Base-by-base conservation (phyloP, 2,329 filamentous ascomycete species). In the Botrytis byssoidea region DNA sequence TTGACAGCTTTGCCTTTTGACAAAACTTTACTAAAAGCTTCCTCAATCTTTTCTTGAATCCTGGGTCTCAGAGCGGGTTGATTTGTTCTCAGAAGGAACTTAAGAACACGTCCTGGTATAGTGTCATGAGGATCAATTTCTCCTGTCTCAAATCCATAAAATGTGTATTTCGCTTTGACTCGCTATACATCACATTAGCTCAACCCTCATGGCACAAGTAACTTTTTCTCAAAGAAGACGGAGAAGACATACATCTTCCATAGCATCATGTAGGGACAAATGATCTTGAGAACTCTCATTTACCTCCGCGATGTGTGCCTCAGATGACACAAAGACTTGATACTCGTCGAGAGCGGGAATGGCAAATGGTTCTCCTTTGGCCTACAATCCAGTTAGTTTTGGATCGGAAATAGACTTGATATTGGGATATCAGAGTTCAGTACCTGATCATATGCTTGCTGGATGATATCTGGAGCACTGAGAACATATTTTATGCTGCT, bases 121-220 rank as follows among this genome's bases (percentile, higher is more conserved):
- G 32, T 61, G 16, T 61, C 32, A 61, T 61, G 59, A 37, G 59
- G 59, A 22, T 61, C 59, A 16, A 61, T 16, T 6, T 35, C 12
- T 40, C 59, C 59, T 8, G 35, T 35, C 32, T 61, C 35, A 8
- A 61, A 61, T 40, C 32, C 59, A 61, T 61, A 61, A 6, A 61
- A 61, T 25, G 59, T 61, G 12, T 61, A 61, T 61, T 61, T 61
- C 14, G 59, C 59, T 61, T 61, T 61, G 22, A 61, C 32, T 61
- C 59, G 25, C 59, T 61, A 22, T 37, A 8, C 20, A 61, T 14
- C 7, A 16, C 22, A 16, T 61, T 40, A 61, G 20, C 4, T 40
- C 7, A 40, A 40, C 2, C 20, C 12, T 16, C 20, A 40, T 61
- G 22, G 10, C 35, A 40, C 4, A 25, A 4, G 4, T 8, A 2